Evolutionary conservation across 805 yeast genomes (phyloP), one percentile per base, ranked within the genome.

Genomic region (Teunomyces cretensis): DNA sequence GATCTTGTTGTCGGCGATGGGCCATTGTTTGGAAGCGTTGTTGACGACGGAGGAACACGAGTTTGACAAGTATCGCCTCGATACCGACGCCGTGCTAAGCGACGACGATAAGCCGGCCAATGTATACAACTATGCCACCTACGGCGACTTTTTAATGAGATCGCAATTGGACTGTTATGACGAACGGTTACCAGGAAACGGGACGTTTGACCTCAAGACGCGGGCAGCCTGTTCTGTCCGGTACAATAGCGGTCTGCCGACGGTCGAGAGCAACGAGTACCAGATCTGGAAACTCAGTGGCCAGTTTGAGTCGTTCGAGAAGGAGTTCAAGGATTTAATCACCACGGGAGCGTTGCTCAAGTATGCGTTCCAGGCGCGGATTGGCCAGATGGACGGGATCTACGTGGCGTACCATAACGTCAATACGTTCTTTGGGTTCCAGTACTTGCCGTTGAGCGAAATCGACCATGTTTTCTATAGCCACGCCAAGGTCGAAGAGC

Each of bases 381-480:
- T 92, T 33, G 99, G 98, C 2, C 83, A 86, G 55, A 92, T 94
- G 98, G 97, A 91, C 64, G 99, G 99, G 5, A 88, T 94, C 2
- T 89, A 88, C 54, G 75, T 92, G 12, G 97, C 97, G 0, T 92
- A 84, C 62, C 99, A 92, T 63, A 92, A 91, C 61, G 77, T 89
- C 42, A 74, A 79, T 26, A 70, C 81, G 39, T 78, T 91, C 54
- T 88, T 92, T 65, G 99, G 97, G 2, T 94, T 90, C 64, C 92
- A 90, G 62, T 92, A 92, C 62, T 61, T 92, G 24, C 91, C 96
- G 1, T 67, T 91, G 41, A 64, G 70, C 1, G 87, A 83, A 32
- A 77, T 92, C 50, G 97, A 92, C 61, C 56, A 59, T 31, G 57
- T 68, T 1, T 68, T 63, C 46, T 70, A 60, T 49, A 31, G 54